Base-by-base conservation (phyloP, 805 yeast genomes). In the Ascoidea tarda region DNA sequence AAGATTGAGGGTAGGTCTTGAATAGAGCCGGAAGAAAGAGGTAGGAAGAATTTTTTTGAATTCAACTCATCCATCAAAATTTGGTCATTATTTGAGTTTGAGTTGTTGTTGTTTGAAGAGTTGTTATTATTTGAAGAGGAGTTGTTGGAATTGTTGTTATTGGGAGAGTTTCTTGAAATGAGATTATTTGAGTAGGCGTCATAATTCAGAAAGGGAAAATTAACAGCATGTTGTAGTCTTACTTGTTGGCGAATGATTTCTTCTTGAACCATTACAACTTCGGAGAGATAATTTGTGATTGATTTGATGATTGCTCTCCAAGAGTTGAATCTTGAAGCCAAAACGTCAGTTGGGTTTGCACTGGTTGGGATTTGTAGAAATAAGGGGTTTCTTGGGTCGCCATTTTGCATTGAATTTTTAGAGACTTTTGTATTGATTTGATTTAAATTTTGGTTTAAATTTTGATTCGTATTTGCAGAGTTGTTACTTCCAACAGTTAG, bases 261-360 rank as follows among this genome's bases (percentile, higher is more conserved):
- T 65, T 90, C 96, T 63, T 89, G 93, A 53, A 87, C 90, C 12
- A 85, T 76, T 6, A 87, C 88, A 46, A 81, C 82, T 61, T 89
- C 96, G 56, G 77, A 78, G 57, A 91, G 72, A 62, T 91, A 91
- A 49, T 75, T 78, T 21, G 87, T 74, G 53, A 91, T 68, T 44
- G 91, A 83, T 56, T 81, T 79, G 53, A 89, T 81, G 52, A 90
- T 79, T 46, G 77, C 75, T 54, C 96, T 73, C 96, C 97, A 91
- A 2, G 95, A 84, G 50, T 81, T 75, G 65, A 91, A 90, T 57
- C 98, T 73, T 33, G 78, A 75, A 1, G 96, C 93, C 55, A 91
- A 71, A 5, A 86, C 78, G 54, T 90, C 97, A 1, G 97, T 89
- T 8, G 98, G 98, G 59, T 79, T 79, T 3, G 84, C 79, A 47